Evolutionary conservation across 805 yeast genomes (phyloP).

Genomic region (Candida silvatica): DNA sequence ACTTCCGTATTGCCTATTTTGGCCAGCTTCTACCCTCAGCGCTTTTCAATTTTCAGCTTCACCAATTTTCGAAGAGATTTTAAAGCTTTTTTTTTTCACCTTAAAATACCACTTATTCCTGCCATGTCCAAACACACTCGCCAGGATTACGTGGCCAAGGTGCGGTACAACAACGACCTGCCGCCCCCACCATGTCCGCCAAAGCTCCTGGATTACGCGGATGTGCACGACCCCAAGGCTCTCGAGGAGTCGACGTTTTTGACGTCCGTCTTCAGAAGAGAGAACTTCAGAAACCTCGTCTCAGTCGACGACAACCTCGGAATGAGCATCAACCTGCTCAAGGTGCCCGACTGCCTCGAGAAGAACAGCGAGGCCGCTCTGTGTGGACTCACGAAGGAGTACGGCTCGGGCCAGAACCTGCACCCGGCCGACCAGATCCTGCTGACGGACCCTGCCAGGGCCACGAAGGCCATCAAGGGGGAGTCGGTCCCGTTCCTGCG

Average conservation of each 20-base stretch:
- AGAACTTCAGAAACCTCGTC: conserved; percentile 57
- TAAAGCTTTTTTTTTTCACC: background rate
- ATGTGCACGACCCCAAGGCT: conserved; percentile 23
- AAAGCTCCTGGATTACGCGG: conserved; percentile 52
- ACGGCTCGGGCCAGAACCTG: conserved; percentile 29
- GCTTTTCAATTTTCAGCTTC: no score
- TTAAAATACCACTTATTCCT: background rate
- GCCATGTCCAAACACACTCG: conserved; percentile 21
- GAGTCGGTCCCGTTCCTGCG: conserved; percentile 54
- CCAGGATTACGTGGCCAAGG: conserved; percentile 74
- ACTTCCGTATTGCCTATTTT: no score
- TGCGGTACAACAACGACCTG: conserved; percentile 74
- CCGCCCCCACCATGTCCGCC: conserved; percentile 96
- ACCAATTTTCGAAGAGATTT: no score
- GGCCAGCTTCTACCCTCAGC: no score
- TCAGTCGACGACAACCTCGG: conserved; percentile 59
- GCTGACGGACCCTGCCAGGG: conserved; percentile 68
- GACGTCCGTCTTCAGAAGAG: conserved; percentile 65
- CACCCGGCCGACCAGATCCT: conserved; percentile 74
- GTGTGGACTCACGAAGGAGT: conserved; percentile 23
- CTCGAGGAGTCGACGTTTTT: conserved; percentile 47
- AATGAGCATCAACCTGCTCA: conserved; percentile 63
- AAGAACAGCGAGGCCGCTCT: conserved; percentile 20
- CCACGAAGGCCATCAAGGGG: conserved; percentile 29
- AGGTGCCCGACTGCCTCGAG: conserved; percentile 61